phyloP scores from a whole-genome alignment of 148 eudicot species.

The Camellia granthamiana region DNA sequence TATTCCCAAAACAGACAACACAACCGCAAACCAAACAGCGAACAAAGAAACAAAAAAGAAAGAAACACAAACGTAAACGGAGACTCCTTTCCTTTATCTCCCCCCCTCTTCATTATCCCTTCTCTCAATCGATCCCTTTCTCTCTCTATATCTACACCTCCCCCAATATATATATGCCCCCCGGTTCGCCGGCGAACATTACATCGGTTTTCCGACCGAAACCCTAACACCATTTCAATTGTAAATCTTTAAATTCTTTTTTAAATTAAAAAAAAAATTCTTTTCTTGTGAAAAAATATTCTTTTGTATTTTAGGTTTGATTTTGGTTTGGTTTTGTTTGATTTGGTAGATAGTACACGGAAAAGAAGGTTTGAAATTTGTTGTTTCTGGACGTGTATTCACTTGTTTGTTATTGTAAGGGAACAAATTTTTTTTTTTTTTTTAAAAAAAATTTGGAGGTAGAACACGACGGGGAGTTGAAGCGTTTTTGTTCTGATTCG shows the following conservation, averaged over 20 bases:
- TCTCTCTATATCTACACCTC: conserved; percentile 13
- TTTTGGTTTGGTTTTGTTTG: background rate
- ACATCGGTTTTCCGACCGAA: conserved; percentile 6
- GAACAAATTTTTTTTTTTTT: no score
- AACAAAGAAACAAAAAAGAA: no score
- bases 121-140: background rate
- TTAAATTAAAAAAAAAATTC: conserved; percentile 15
- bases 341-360: conserved; percentile 7
- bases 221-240: conserved; percentile 19
- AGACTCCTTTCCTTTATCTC: background rate
- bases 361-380: background rate
- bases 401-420: background rate
- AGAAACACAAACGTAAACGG: conserved; percentile 23
- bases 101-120: conserved; percentile 6
- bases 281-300: background rate
- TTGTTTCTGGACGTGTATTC: conserved; percentile 3
- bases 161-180: conserved; percentile 9
- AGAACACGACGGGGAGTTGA: conserved; percentile 3
- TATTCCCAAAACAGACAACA: background rate
- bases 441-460: background rate
- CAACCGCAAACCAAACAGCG: background rate
- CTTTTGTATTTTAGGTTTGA: background rate
- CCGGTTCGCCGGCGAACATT: background rate
- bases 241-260: background rate
- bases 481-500: conserved; percentile 22